Evolutionary conservation across 2,329 filamentous ascomycete species (phyloP), one percentile per base, ranked within the genome.

Genomic region (Trichoderma pleuroti): DNA sequence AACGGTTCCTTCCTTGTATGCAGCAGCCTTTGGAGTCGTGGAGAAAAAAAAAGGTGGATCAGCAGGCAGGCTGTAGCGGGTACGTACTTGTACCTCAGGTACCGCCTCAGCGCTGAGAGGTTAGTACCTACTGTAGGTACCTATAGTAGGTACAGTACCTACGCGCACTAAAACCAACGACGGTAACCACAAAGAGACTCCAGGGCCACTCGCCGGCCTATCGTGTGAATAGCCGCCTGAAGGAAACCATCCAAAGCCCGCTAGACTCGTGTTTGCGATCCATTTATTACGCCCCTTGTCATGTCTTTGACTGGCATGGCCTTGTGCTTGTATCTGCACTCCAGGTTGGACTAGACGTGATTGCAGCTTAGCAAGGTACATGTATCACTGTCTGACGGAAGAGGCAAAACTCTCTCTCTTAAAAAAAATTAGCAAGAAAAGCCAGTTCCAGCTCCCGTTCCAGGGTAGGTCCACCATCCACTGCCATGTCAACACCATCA

Each of bases 21-120:
- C 72, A 59, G 74, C 72, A 59, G 71, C 68, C 70, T 39, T 62
- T 68, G 56, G 60, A 70, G 66, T 70, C 64, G 34, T 52, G 63
- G 70, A 60, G 56, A 61, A 54, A 36, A 68, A 61, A 71, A 70
- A 69, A 72, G 73, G 76, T 77, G 75, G 76, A 77, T 78, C 76
- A 79, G 76, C 74, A 77, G 65, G 76, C 74, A 77, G 66, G 57
- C 46, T 64, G 57, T 21, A 62, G 57, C 24, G 49, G 56, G 52
- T 59, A 71, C 70, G 34, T 21, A 26, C 46, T 49, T 49, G 59
- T 61, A 61, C 59, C 30, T 54, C 49, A 30, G 28, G 24, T n/a
- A 28, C 54, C 26, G 28, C 16, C 3, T 28, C 24, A 18, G 52
- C 24, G 26, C 14, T 18, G 9, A n/a, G 7, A 65, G 32, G n/a